phyloP scores from a whole-genome alignment of 2,329 filamentous ascomycete genomes.

The Penicillium sp. region DNA sequence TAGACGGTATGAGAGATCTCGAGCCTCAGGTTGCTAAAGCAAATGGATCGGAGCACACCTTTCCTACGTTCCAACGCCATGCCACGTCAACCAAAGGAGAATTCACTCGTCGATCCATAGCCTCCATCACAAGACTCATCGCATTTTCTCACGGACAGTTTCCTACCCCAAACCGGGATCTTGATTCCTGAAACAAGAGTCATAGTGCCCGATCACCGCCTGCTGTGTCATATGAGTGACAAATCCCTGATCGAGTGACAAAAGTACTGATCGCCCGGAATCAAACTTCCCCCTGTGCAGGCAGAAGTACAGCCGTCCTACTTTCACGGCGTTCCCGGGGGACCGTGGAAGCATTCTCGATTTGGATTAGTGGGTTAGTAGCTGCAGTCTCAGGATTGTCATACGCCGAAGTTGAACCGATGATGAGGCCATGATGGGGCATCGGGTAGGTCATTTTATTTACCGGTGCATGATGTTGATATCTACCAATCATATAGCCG shows the following conservation, averaged over 20 bases:
- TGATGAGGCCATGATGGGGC: not conserved
- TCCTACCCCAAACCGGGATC: not conserved
- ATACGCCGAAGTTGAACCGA: not conserved
- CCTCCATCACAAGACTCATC: not conserved
- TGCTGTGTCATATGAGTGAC: not conserved
- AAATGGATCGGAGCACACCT: not conserved
- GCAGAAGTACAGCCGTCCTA: not conserved
- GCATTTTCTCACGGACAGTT: not conserved
- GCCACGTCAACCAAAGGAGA: not conserved
- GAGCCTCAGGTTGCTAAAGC: not conserved
- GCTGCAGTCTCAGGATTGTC: not conserved
- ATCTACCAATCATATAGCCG: not conserved
- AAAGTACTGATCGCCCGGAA: slow-evolving; percentile 3
- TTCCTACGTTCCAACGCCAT: not conserved
- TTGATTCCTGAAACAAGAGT: not conserved
- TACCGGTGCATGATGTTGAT: not conserved
- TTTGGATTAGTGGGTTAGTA: not conserved
- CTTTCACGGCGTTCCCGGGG: not conserved
- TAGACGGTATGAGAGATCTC: not conserved
- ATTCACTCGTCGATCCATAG: not conserved
- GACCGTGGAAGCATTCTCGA: not conserved
- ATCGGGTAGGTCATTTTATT: not conserved
- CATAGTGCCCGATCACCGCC: not conserved
- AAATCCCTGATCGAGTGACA: not conserved
- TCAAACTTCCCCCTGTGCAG: not conserved